These are phyloP conservation scores for Amanita rubescens DNA, from an alignment of 768 basidiomycete species.

Conservation along the genomic window DNA sequence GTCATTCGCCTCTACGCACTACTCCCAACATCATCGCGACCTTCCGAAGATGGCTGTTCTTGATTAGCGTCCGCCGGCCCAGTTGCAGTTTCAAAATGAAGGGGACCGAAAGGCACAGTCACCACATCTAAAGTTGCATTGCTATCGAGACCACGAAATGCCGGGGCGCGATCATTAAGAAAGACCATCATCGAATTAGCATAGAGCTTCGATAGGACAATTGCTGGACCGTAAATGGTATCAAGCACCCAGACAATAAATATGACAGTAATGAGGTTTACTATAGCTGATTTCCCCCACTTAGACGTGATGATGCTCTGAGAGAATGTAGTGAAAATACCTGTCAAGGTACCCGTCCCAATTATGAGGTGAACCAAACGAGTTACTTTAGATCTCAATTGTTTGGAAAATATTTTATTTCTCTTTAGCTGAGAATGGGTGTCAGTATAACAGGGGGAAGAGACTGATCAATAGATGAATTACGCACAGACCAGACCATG, in stretches of 20 bases:
- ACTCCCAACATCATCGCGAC: too few species aligned
- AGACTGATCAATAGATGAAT: background rate
- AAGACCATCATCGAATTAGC: conserved; percentile 25
- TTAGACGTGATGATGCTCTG: background rate
- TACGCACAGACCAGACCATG: conserved; percentile 25
- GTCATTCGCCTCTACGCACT: too few species aligned
- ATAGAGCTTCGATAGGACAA: conserved; percentile 28
- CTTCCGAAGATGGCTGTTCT: too few species aligned
- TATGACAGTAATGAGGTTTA: conserved; percentile 17
- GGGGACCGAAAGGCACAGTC: background rate
- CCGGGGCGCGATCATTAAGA: conserved; percentile 23
- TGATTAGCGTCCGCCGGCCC: too few species aligned
- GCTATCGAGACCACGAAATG: conserved; percentile 7
- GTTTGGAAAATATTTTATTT: conserved; percentile 8
- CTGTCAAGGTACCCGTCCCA: conserved; percentile 27
- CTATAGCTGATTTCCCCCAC: conserved; percentile 17
- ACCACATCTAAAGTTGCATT: conserved; percentile 7
- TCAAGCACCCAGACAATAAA: too few species aligned
- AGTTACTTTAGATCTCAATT: background rate
- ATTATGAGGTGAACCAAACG: conserved; percentile 23
- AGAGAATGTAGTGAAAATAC: conserved; percentile 12
- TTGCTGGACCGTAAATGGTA: conserved; percentile 19
- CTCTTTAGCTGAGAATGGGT: conserved; percentile 16
- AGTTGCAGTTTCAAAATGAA: background rate
- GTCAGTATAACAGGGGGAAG: background rate